These are phyloP conservation scores for Eucalyptus cloeziana DNA, from an alignment of 345 rosid genomes.

Conservation along the genomic window DNA sequence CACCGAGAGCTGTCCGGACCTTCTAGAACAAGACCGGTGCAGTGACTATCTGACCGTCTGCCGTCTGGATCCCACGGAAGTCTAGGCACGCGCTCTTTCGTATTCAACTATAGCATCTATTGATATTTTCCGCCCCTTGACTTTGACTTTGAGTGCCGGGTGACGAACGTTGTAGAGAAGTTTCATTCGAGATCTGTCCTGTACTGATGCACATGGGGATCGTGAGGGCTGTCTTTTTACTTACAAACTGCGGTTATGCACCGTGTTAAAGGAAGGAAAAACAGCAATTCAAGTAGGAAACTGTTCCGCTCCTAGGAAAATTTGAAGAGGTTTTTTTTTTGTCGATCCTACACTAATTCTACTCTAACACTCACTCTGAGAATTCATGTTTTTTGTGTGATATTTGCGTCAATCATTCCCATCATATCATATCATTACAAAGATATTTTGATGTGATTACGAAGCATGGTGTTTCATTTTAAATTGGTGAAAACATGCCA, in stretches of 20 bases:
- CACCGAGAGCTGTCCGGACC: background rate
- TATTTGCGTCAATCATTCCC: fast-evolving
- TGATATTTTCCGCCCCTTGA: background rate
- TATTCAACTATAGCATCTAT: background rate
- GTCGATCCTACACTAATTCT: too few relatives aligned
- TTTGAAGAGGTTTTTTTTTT: background rate
- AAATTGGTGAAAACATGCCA: background rate
- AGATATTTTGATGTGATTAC: background rate
- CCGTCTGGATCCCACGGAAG: background rate
- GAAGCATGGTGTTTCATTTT: background rate
- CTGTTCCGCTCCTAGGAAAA: background rate
- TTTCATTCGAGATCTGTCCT: background rate
- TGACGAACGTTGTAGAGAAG: background rate
- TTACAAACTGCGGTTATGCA: background rate
- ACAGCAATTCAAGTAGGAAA: background rate
- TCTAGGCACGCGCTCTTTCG: background rate
- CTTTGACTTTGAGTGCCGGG: background rate
- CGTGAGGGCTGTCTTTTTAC: background rate
- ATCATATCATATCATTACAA: background rate
- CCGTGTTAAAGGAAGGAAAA: background rate
- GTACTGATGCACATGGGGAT: background rate
- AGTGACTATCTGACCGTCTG: background rate
- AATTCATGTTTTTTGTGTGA: background rate
- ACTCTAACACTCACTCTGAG: too few relatives aligned
- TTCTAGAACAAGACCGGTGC: background rate